These are phyloP conservation scores for Candida nitratophila DNA, from an alignment of 805 yeast genomes.

Conservation along the genomic window DNA sequence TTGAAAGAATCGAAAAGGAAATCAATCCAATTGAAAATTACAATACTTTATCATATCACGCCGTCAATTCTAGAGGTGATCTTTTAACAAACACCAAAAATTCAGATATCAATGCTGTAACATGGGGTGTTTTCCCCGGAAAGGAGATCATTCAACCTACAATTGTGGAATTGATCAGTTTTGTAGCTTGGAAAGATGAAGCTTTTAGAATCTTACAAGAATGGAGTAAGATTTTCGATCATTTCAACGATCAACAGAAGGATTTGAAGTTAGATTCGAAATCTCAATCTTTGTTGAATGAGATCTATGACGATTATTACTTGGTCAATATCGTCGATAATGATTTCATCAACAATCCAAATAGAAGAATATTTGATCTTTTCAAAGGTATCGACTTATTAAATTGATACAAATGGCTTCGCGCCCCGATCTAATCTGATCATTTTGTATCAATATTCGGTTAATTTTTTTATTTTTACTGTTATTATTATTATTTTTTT, in stretches of 20 bases:
- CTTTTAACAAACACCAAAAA: conserved; percentile 63
- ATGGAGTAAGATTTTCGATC: conserved; percentile 63
- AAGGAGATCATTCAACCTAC: conserved; percentile 94
- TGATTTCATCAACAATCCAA: conserved; percentile 49
- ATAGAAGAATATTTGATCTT: conserved; percentile 49
- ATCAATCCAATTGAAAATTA: conserved; percentile 29
- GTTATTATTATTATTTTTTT: background rate
- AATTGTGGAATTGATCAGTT: conserved; percentile 85
- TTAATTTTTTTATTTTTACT: too few relatives aligned
- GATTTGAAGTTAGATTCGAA: conserved; percentile 21
- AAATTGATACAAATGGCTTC: background rate
- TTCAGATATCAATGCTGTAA: conserved; percentile 86
- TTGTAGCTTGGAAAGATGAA: conserved; percentile 96
- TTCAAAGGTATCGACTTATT: conserved; percentile 28
- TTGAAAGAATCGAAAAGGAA: conserved; percentile 37
- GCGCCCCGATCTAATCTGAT: too few relatives aligned
- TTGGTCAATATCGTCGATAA: conserved; percentile 89
- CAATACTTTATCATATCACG: conserved; percentile 66
- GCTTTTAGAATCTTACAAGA: conserved; percentile 76
- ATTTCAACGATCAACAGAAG: too few relatives aligned
- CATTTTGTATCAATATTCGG: too few relatives aligned
- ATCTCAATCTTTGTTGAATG: conserved; percentile 35
- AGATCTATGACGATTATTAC: conserved; percentile 52
- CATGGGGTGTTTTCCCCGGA: conserved; percentile 98
- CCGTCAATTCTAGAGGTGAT: conserved; percentile 53